Base-by-base conservation (phyloP, 352 stramenopile genomes). In the Phytophthora kernoviae region DNA sequence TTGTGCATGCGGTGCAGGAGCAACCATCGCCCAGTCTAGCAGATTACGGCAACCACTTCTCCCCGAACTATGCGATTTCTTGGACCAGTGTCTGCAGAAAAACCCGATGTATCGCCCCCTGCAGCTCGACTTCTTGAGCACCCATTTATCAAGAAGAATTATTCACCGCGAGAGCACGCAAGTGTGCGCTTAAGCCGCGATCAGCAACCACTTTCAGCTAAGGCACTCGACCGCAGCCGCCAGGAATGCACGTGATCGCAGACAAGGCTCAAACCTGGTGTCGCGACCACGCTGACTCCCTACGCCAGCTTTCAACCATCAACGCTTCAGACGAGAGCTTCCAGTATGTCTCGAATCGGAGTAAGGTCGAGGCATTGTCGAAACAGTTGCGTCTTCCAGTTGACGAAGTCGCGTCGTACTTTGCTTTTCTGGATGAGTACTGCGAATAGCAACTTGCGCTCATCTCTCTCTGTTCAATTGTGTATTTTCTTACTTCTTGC, bases 1-100 rank as follows among this genome's bases (percentile, higher is more conserved):
- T 97, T 12, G 81, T 97, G 5, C 83, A 95, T 39, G 84, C 85
- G 0, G 81, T 93, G 0, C 81, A 92, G 61, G 82, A 92, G 58
- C 77, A 92, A 60, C 81, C 86, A 12, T 91, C 82, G 7, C 83
- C 86, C 4, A 61, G 75, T 17, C 70, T 94, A 11, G 34, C 66
- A 0, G 81, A 92, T 48, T 94, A 84, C 52, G 78, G 81, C 8
- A 69, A 78, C 32, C 52, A 77, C 9, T 92, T 88, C 48, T 91
- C 86, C 66, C 75, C 1, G 77, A 84, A 24, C 62, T 94, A 5
- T 91, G 81, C 40, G 83, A 93, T 45, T 93, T 94, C 48, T 30
- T 94, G 17, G 81, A 93, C 45, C 56, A 91, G 24, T 94, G 86
- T 65, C 56, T 94, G 12, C 76, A 87, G 32, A 94, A 93, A 55